A percentile compares a stretch with the other conserved stretches of the same genome.
phyloP scores from a whole-genome alignment of 768 basidiomycete genomes.

The Leucocoprinus birnbaumii region DNA sequence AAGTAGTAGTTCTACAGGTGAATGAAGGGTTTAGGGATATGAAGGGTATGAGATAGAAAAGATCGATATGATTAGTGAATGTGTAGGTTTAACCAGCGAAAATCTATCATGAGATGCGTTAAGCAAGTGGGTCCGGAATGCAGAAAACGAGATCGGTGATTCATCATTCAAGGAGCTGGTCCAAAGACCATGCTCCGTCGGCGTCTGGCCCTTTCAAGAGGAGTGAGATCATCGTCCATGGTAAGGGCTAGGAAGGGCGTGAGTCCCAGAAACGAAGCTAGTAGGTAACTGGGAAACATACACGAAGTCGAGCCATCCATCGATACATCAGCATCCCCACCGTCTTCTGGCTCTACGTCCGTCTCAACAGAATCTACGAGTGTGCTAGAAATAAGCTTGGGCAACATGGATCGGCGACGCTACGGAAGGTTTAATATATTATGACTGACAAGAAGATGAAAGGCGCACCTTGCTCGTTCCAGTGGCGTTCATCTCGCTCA shows the following conservation, averaged over 20 bases:
- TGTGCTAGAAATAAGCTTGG: slow-evolving; percentile 45
- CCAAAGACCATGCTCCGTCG: slow-evolving; percentile 38
- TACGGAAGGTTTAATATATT: slow-evolving; percentile 23
- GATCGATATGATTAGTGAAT: background rate
- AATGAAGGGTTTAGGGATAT: background rate
- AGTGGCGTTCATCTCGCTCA: slow-evolving; percentile 56
- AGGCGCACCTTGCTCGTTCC: slow-evolving; percentile 60
- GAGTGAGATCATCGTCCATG: slow-evolving; percentile 56
- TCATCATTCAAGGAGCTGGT: slow-evolving; percentile 23
- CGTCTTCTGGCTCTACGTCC: slow-evolving; percentile 23
- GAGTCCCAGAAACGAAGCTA: slow-evolving; percentile 3
- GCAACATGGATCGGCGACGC: slow-evolving; percentile 76
- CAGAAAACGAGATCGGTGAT: background rate
- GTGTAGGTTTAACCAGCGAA: background rate
- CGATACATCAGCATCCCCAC: slow-evolving; percentile 34
- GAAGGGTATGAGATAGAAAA: background rate
- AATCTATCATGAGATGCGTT: background rate
- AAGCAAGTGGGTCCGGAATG: background rate
- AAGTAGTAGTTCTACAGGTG: background rate
- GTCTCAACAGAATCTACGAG: slow-evolving; percentile 16
- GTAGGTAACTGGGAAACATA: slow-evolving; percentile 22
- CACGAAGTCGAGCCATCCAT: slow-evolving; percentile 44
- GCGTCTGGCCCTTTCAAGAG: slow-evolving; percentile 65
- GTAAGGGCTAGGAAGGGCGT: slow-evolving; percentile 32
- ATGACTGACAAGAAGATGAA: background rate